phyloP scores from a whole-genome alignment of 495 filamentous ascomycete genomes.

The Rusavskia elegans region DNA sequence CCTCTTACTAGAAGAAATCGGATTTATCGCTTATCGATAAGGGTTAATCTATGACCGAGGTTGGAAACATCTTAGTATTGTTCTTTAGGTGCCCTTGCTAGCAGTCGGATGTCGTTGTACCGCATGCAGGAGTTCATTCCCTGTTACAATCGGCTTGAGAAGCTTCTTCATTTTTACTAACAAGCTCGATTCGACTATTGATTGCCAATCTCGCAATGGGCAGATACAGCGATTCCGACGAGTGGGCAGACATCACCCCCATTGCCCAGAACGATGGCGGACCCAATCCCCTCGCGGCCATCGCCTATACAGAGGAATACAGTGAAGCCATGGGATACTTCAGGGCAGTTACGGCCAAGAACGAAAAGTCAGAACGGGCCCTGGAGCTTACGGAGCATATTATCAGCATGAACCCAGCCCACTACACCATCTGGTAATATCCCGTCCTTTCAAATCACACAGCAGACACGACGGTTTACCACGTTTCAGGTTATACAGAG shows the following conservation, averaged over 20 bases:
- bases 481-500: constrained; percentile 59
- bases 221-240: constrained; percentile 49
- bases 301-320: constrained; percentile 77
- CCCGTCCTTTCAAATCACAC: not conserved
- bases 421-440: constrained; percentile 84
- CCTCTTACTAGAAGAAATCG: too few species aligned
- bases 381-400: constrained; percentile 75
- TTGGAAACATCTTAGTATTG: too few species aligned
- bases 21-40: not conserved
- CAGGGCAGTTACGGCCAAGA: constrained; percentile 76
- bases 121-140: not conserved
- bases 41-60: not conserved
- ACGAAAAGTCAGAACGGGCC: constrained; percentile 67
- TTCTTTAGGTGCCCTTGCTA: too few species aligned
- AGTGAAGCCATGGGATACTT: constrained; percentile 80
- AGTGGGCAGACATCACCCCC: constrained; percentile 72
- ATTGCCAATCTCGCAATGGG: constrained; percentile 9
- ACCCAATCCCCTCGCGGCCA: constrained; percentile 58
- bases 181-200: too few species aligned
- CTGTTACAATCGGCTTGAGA: too few species aligned
- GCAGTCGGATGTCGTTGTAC: too few species aligned
- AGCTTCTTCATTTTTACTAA: too few species aligned
- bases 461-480: not conserved
- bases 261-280: constrained; percentile 72
- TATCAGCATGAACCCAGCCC: constrained; percentile 83